Evolutionary conservation across 2,329 filamentous ascomycete species (phyloP).

Genomic region (Fusarium austroafricanum): DNA sequence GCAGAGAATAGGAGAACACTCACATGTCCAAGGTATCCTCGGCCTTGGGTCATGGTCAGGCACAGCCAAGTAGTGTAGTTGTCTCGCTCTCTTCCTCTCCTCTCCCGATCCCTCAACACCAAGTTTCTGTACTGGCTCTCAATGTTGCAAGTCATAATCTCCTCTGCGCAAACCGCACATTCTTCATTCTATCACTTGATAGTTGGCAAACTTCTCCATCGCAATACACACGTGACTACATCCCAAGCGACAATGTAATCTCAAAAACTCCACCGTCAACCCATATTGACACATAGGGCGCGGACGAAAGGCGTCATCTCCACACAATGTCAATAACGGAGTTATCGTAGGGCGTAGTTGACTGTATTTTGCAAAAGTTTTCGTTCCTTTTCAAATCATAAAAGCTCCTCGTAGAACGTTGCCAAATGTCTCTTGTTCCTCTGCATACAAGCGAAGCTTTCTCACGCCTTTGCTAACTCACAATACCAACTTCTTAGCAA

Average conservation of each 20-base stretch:
- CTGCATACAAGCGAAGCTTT: not conserved
- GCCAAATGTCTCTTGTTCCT: not conserved
- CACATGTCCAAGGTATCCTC: not conserved
- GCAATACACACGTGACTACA: not conserved
- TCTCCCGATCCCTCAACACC: not conserved
- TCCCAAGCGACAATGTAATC: slow-evolving; percentile 11
- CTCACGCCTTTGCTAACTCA: not conserved
- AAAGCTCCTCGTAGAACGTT: not conserved
- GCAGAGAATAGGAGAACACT: not conserved
- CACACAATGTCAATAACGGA: slow-evolving; percentile 18
- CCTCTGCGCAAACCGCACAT: too few species aligned
- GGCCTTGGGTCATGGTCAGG: too few species aligned
- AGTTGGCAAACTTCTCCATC: not conserved
- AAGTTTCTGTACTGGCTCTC: not conserved
- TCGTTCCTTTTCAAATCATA: not conserved
- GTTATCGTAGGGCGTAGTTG: slow-evolving; percentile 25
- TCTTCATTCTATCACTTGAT: not conserved
- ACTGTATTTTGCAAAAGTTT: not conserved
- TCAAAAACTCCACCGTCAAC: slow-evolving; percentile 27
- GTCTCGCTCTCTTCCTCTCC: not conserved
- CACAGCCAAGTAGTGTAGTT: not conserved
- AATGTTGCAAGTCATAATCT: not conserved
- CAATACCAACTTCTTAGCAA: not conserved
- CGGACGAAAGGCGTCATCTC: slow-evolving; percentile 12
- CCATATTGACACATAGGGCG: slow-evolving; percentile 25